Base-by-base conservation (phyloP, 305 asterid species). In the Fraxinus sp. region DNA sequence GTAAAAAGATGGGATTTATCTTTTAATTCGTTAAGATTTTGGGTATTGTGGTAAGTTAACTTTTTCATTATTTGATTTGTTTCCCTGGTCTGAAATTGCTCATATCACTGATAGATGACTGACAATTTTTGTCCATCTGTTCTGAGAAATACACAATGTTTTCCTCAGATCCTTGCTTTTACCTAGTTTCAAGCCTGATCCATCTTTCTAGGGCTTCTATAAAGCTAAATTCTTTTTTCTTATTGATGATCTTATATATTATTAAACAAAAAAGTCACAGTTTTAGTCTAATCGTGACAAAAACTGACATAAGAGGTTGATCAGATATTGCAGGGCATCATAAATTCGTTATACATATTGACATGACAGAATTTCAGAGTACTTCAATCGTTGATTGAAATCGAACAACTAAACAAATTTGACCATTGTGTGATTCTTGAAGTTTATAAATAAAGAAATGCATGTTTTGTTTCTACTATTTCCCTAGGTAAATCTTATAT, bases 101-200 rank as follows among this genome's bases (percentile, higher is more conserved):
- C 13, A 20, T 2, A 74, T 41, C 46, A 59, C 16, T 80, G 74
- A 76, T 22, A 24, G 80, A 35, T 76, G 66, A 20, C 78, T 82
- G 76, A 82, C 62, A 78, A 84, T 71, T 81, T 5, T 57, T 41
- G 39, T 18, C 79, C 39, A 4, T 74, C 64, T 13, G 71, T 79
- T 79, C 82, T 80, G 84, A 36, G 84, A 75, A 80, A 84, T 86
- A 62, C 80, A 35, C 32, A 82, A 18, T 74, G 83, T 82, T 77
- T 14, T 79, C 80, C 84, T 80, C 85, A 41, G 79, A 84, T 64
- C 41, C 26, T 28, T 81, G 8, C 86, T 85, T 79, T 84, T 84
- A 55, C 81, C 89, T 82, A 85, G 88, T 82, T 84, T 55, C 5
- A 78, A 74, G 85, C 77, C 77, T 36, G 84, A 84, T 86, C 87